Evolutionary conservation across 805 yeast genomes (phyloP).

Genomic region (Saturnispora sekii): DNA sequence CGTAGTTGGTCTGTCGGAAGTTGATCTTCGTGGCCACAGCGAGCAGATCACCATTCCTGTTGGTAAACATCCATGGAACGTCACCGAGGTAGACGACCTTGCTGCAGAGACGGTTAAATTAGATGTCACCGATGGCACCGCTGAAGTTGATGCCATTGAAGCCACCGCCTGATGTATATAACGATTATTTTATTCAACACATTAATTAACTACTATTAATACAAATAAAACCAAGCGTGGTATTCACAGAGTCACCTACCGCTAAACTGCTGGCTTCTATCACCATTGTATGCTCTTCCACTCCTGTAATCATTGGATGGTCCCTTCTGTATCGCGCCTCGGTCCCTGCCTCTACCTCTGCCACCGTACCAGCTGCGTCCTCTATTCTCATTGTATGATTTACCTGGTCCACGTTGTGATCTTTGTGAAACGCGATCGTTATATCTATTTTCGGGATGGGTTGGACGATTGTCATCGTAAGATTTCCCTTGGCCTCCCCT

Average conservation of each 20-base stretch:
- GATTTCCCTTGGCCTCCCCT: too few species aligned
- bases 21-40: conserved; percentile 49
- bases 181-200: too few species aligned
- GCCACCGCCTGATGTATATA: too few species aligned
- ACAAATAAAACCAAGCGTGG: too few species aligned
- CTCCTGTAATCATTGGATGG: not conserved
- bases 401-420: conserved; percentile 3
- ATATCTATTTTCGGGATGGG: too few species aligned
- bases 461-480: too few species aligned
- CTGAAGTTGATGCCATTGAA: too few species aligned
- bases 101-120: conserved; percentile 3
- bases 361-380: conserved; percentile 4
- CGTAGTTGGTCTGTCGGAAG: conserved; percentile 71
- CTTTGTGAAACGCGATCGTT: not conserved
- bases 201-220: too few species aligned
- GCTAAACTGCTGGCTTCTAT: too few species aligned
- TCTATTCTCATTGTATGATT: not conserved
- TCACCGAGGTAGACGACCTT: not conserved
- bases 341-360: not conserved
- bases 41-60: conserved; percentile 22
- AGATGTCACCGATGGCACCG: not conserved
- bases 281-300: too few species aligned
- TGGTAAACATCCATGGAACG: conserved; percentile 23
- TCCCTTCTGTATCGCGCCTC: not conserved
- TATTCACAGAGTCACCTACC: too few species aligned